Evolutionary conservation across 2,329 filamentous ascomycete species (phyloP), one percentile per base, ranked within the genome.

Genomic region (Talaromyces sp.): DNA sequence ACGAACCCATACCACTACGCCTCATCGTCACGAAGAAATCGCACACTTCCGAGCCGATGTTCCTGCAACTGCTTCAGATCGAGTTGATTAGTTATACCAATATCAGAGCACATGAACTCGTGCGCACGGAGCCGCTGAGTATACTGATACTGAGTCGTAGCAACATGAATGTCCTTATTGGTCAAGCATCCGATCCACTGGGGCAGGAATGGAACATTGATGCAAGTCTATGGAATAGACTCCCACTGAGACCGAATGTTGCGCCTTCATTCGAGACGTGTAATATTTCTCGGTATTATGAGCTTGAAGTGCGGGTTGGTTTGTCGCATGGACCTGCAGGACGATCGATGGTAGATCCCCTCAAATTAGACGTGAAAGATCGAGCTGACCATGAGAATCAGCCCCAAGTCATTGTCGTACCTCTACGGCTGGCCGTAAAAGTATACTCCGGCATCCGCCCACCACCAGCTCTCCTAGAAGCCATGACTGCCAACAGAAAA

Each of bases 401-500:
- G 80, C 84, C 89, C n/a, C 91, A 96, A 79, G 84, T 89, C 60
- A 87, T 96, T 39, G 85, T 90, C 64, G 84, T 97, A 2, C 92
- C 93, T 4, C 82, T 99, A 19, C 85, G 89, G 67, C 89, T 98
- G 72, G 87, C 89, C 39, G 84, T 96, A 60, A 86, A 92, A 63
- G 87, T 99, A 16, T 98, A 86, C 76, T 97, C 93, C 1, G 95
- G 95, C 70, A 93, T 98, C 69, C 85, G 86, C 24, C 94, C 95
- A 13, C 93, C 93, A 1, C 80, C 86, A 24, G 87, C 90, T 57
- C 87, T 98, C 6, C 80, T 97, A 22, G 84, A 90, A 66, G 88
- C 90, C 45, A 86, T 88, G 74, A 76, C 80, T 33, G 75, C 72
- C 14, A 60, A 64, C 35, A 52, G n/a, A n/a, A 66, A 58, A 47